Evolutionary conservation across 2,329 filamentous ascomycete species (phyloP).

Genomic region (Cladosporium cucumerinum): DNA sequence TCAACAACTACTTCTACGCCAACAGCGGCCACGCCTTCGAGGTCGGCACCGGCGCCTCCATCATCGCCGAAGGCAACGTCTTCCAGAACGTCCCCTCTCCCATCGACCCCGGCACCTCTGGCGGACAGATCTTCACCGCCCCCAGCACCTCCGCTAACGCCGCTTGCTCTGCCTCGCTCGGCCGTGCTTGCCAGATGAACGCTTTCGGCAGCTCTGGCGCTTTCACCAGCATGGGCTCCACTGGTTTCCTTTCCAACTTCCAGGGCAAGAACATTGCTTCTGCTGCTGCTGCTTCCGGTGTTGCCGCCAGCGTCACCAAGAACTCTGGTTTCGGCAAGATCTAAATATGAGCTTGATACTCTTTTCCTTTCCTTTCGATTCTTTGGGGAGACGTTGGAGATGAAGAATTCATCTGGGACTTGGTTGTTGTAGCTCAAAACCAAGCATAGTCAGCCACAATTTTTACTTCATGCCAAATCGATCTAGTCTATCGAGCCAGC

Average conservation of each 20-base stretch:
- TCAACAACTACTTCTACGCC: slow-evolving; percentile 58
- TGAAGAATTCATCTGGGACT: neutral
- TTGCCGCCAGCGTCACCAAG: slow-evolving; percentile 36
- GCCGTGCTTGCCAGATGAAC: slow-evolving; percentile 52
- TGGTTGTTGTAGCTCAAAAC: neutral
- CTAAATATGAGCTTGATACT: slow-evolving; percentile 6
- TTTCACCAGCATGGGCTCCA: slow-evolving; percentile 34
- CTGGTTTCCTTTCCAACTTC: slow-evolving; percentile 50
- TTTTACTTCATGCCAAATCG: neutral
- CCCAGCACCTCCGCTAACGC: slow-evolving; percentile 27
- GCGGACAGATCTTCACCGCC: slow-evolving; percentile 41
- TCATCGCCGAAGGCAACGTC: slow-evolving; percentile 56
- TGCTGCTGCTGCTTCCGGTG: slow-evolving; percentile 36
- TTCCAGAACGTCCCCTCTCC: slow-evolving; percentile 53
- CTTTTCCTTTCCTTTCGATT: neutral
- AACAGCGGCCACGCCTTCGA: slow-evolving; percentile 56
- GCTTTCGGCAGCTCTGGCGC: slow-evolving; percentile 20
- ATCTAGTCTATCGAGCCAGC: neutral
- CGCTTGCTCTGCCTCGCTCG: slow-evolving; percentile 38
- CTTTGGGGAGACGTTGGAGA: neutral
- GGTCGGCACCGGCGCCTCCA: slow-evolving; percentile 34
- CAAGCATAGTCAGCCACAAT: neutral
- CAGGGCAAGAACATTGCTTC: slow-evolving; percentile 52
- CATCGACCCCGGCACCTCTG: slow-evolving; percentile 34
- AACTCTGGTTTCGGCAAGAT: slow-evolving; percentile 47